phyloP scores from a whole-genome alignment of 768 basidiomycete genomes.

The Agaricus blazei region DNA sequence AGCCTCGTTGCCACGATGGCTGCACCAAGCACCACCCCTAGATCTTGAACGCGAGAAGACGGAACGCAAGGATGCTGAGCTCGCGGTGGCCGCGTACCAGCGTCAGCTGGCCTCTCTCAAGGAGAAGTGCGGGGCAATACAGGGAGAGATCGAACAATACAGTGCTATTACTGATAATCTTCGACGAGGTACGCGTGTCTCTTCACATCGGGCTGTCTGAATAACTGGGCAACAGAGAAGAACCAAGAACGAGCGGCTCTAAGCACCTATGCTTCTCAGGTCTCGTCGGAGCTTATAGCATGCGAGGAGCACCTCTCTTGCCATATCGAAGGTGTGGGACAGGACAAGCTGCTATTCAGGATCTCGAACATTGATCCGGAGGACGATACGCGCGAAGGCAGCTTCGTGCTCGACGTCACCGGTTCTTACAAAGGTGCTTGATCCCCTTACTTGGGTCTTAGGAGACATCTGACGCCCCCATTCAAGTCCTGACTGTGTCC shows the following conservation, averaged over 20 bases:
- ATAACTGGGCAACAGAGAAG: slow-evolving; percentile 43
- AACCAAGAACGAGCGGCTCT: slow-evolving; percentile 58
- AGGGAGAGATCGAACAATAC: slow-evolving; percentile 71
- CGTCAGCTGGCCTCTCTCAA: slow-evolving; percentile 61
- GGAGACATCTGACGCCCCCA: neutral
- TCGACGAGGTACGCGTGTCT: slow-evolving; percentile 45
- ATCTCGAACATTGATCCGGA: slow-evolving; percentile 61
- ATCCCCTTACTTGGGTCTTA: neutral
- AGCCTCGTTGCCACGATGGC: neutral
- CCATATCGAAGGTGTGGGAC: slow-evolving; percentile 73
- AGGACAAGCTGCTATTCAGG: slow-evolving; percentile 66
- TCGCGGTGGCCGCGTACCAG: slow-evolving; percentile 52
- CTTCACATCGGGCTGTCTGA: neutral
- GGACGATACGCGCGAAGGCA: slow-evolving; percentile 60
- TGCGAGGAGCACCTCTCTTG: slow-evolving; percentile 58
- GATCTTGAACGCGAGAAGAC: slow-evolving; percentile 67
- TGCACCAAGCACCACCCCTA: slow-evolving; percentile 16
- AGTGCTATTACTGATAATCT: slow-evolving; percentile 57
- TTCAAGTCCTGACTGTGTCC: slow-evolving; percentile 71
- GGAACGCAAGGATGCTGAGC: slow-evolving; percentile 66
- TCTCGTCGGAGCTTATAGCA: slow-evolving; percentile 49
- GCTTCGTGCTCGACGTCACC: slow-evolving; percentile 73
- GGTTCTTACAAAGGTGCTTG: slow-evolving; percentile 60
- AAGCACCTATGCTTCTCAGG: slow-evolving; percentile 43
- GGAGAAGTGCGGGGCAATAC: slow-evolving; percentile 54